Conservation (phyloP, 2,329 filamentous ascomycete genomes). For the Colletotrichum nymphaeae region DNA sequence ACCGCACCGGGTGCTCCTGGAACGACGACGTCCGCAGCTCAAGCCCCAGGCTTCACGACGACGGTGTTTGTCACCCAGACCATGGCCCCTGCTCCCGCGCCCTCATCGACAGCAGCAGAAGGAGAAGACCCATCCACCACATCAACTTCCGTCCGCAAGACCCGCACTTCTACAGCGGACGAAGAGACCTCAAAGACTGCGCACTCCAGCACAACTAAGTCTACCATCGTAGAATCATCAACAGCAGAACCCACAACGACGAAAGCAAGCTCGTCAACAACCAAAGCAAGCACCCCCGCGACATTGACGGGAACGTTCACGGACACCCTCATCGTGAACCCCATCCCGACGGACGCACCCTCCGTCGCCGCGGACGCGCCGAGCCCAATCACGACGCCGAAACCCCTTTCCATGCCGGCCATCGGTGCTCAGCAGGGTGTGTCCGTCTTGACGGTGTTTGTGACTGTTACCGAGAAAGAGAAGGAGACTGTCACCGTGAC, state of each 20-base stretch:
- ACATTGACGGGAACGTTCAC: constrained; percentile 14
- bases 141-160: constrained; percentile 8
- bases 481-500: constrained; percentile 37
- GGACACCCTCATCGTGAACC: constrained; percentile 27
- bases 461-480: constrained; percentile 48
- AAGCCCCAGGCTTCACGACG: constrained; percentile 7
- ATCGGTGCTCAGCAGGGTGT: not conserved
- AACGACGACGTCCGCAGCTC: not conserved
- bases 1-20: constrained; percentile 7
- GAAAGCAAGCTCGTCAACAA: not conserved
- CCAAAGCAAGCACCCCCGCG: not conserved
- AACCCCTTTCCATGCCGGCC: not conserved
- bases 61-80: constrained; percentile 31
- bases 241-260: not conserved
- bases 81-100: not conserved
- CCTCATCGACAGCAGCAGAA: constrained; percentile 5
- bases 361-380: not conserved
- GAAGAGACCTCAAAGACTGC: not conserved
- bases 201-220: not conserved
- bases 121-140: constrained; percentile 24
- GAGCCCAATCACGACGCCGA: not conserved
- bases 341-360: constrained; percentile 18
- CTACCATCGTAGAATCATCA: not conserved
- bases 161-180: constrained; percentile 5
- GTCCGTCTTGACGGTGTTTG: constrained; percentile 44